Conservation (phyloP, 2,329 filamentous ascomycete genomes). For the Phialophora chinensis region DNA sequence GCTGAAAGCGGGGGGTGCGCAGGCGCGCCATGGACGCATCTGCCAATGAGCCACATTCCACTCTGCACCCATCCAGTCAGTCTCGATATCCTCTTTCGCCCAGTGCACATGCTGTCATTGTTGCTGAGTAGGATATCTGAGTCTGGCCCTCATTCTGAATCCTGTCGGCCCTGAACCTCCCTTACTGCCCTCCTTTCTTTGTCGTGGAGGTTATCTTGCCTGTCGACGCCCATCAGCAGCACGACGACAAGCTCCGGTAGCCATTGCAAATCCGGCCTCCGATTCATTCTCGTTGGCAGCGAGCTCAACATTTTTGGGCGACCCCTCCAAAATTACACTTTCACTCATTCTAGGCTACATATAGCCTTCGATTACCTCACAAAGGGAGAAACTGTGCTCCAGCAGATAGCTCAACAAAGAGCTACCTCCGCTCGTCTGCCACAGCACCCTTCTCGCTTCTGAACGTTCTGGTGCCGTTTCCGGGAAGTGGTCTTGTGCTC, state of each 20-base stretch:
- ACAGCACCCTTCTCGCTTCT: constrained; percentile 22
- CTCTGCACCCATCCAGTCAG: neutral
- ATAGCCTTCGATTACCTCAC: constrained; percentile 7
- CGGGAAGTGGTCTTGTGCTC: constrained; percentile 35
- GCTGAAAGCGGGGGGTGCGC: neutral
- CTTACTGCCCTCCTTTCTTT: constrained; percentile 5
- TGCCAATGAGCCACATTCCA: constrained; percentile 10
- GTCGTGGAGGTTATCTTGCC: neutral
- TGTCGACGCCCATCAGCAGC: neutral
- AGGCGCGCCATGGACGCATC: neutral
- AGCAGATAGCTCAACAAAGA: constrained; percentile 15
- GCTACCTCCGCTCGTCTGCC: constrained; percentile 15
- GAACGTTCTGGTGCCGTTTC: constrained; percentile 33
- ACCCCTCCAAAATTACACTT: constrained; percentile 8
- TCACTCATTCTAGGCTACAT: constrained; percentile 9
- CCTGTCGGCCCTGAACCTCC: neutral
- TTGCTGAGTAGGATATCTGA: constrained; percentile 9
- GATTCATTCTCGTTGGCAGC: constrained; percentile 28
- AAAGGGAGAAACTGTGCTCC: constrained; percentile 1
- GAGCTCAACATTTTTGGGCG: constrained; percentile 17
- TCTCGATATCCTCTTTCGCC: neutral
- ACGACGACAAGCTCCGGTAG: neutral
- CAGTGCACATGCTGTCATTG: constrained; percentile 24
- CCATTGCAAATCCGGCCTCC: constrained; percentile 1
- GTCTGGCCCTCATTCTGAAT: neutral